Evolutionary conservation across 257 asterid genomes (phyloP).

Genomic region (Mentha longifolia): DNA sequence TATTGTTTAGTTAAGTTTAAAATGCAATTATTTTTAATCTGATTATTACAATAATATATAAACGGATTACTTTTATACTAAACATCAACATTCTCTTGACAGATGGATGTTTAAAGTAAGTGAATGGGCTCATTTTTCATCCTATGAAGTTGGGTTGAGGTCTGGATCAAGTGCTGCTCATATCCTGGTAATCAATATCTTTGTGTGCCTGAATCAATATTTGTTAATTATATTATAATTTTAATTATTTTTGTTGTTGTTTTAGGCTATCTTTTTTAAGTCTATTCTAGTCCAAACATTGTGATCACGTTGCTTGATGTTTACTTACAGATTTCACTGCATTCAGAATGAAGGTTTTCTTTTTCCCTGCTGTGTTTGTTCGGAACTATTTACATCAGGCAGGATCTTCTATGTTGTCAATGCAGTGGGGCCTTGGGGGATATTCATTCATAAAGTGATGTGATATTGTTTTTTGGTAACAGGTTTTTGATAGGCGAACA

Average conservation of each 20-base stretch:
- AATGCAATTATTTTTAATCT: slow-evolving; percentile 8
- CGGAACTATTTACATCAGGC: neutral
- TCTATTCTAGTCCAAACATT: slow-evolving; percentile 5
- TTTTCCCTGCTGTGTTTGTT: neutral
- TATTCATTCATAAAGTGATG: neutral
- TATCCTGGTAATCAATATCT: slow-evolving; percentile 69
- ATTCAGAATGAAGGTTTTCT: neutral
- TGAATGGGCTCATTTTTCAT: slow-evolving; percentile 96
- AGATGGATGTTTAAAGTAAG: slow-evolving; percentile 99
- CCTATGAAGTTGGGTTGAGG: slow-evolving; percentile 95
- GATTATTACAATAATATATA: slow-evolving; percentile 10
- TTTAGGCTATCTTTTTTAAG: neutral
- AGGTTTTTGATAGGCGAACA: slow-evolving; percentile 92
- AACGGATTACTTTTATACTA: slow-evolving; percentile 34
- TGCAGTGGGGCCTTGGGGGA: slow-evolving; percentile 13
- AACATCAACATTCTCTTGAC: slow-evolving; percentile 30
- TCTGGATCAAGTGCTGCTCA: slow-evolving; percentile 93
- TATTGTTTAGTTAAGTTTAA: slow-evolving; percentile 5
- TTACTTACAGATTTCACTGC: no score
- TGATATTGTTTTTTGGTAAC: slow-evolving; percentile 32
- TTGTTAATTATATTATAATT: neutral
- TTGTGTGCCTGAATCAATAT: slow-evolving; percentile 7
- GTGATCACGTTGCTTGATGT: slow-evolving; percentile 21
- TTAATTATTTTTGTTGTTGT: neutral
- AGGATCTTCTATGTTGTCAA: slow-evolving; percentile 13